Percentiles rank a stretch among this genome's conserved stretches.
Conservation (phyloP, 129 eudicot genomes). For the Flaveria linearis region DNA sequence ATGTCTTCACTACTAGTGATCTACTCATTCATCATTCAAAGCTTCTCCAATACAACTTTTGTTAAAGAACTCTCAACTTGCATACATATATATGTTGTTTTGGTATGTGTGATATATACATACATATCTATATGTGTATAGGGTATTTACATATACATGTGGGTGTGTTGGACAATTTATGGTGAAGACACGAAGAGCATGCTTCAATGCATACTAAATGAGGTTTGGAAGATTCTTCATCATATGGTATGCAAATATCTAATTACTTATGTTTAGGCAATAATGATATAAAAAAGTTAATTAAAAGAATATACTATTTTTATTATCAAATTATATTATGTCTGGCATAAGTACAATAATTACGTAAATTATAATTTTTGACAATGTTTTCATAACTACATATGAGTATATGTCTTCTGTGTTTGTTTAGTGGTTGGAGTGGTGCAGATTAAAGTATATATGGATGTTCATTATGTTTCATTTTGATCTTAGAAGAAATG, state of each 20-base stretch:
- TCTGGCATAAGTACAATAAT: not conserved
- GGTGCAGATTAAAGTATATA: too few relatives aligned
- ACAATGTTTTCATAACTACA: not conserved
- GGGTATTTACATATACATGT: not conserved
- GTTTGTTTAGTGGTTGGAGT: not conserved
- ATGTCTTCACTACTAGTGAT: not conserved
- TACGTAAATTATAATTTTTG: not conserved
- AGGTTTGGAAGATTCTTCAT: conserved; percentile 9
- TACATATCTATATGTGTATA: too few relatives aligned
- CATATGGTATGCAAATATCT: conserved; percentile 26
- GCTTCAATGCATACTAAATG: not conserved
- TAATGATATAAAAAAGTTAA: conserved; percentile 2
- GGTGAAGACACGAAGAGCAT: not conserved
- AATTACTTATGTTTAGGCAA: not conserved
- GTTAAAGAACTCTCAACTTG: not conserved
- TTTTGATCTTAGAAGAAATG: too few relatives aligned
- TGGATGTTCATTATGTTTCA: too few relatives aligned
- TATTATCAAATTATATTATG: conserved; percentile 2
- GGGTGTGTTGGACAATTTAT: not conserved
- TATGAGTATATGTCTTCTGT: not conserved
- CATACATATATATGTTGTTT: too few relatives aligned
- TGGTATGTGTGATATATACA: too few relatives aligned
- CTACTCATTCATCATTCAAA: conserved; percentile 17
- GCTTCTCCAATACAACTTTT: not conserved
- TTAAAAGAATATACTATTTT: not conserved